A percentile compares a stretch with the other conserved stretches of the same genome.
Conservation (phyloP, 768 basidiomycete genomes). For the Suillus plorans region DNA sequence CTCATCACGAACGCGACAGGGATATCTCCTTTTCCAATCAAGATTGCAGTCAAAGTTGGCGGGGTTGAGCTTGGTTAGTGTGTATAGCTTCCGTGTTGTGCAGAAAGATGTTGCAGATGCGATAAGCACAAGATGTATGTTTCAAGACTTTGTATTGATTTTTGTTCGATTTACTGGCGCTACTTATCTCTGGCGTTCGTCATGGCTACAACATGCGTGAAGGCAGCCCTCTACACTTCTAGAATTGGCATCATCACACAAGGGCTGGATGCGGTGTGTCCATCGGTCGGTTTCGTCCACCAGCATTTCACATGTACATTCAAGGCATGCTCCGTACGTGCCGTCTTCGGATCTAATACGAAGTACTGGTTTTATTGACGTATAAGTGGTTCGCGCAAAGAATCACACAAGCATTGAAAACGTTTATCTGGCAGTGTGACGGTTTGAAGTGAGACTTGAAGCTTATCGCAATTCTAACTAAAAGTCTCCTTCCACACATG, state of each 20-base stretch:
- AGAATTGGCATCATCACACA: background rate
- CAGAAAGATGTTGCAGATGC: background rate
- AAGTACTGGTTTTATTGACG: background rate
- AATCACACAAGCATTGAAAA: background rate
- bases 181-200: background rate
- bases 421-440: too few species aligned
- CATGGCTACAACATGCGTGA: background rate
- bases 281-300: background rate
- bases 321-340: background rate
- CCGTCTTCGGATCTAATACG: background rate
- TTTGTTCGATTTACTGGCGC: background rate
- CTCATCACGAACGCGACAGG: constrained; percentile 74
- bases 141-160: background rate
- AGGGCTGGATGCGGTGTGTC: background rate
- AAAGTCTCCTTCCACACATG: constrained; percentile 13
- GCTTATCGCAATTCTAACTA: too few species aligned
- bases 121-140: background rate
- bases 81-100: background rate
- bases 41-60: constrained; percentile 65
- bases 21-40: constrained; percentile 81
- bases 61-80: constrained; percentile 55
- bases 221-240: background rate
- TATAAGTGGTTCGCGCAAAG: too few species aligned
- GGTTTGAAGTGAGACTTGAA: too few species aligned
- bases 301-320: background rate